Base-by-base conservation (phyloP, 306 rosid genomes). In the Vigna trinervia region DNA sequence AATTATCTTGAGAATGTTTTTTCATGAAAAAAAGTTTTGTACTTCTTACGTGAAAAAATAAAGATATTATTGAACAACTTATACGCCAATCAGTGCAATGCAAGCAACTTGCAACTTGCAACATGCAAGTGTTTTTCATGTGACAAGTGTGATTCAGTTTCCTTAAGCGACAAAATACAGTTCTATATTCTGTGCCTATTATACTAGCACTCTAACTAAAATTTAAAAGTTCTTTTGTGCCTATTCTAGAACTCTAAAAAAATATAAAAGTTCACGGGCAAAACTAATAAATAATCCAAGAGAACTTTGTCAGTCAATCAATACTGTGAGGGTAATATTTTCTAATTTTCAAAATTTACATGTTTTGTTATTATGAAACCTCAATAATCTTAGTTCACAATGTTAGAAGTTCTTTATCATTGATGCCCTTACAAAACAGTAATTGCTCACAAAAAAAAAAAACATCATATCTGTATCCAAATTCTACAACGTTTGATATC, bases 91-190 rank as follows among this genome's bases (percentile, higher is more conserved):
- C 59, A 67, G 34, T 45, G 41, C 20, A 60, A 30, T 60, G 20
- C 38, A 19, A 74, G 52, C 28, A 78, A 73, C 77, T 73, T 47
- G 60, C 58, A 68, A 30, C n/a, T 73, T 47, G 60, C 58, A 68
- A 30, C n/a, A 28, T 14, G 20, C 52, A 30, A 9, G 30, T 26
- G 1, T 4, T 63, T 72, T 52, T 41, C 34, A 63, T 62, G 73
- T 73, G 41, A 64, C 22, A 53, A 56, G 1, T 19, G 70, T 13
- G 48, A 54, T 46, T 43, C 45, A 66, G 46, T 46, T 28, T 52
- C 43, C 52, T 73, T 34, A 63, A 39, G 61, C 59, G 8, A 60
- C 20, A 36, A 3, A 30, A 34, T 15, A 71, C 57, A 69, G 71
- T 68, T 74, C 65, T 20, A 47, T 32, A 74, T 56, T 77, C 43